phyloP scores from a whole-genome alignment of 805 yeast genomes.

The Schwanniomyces occidentalis region DNA sequence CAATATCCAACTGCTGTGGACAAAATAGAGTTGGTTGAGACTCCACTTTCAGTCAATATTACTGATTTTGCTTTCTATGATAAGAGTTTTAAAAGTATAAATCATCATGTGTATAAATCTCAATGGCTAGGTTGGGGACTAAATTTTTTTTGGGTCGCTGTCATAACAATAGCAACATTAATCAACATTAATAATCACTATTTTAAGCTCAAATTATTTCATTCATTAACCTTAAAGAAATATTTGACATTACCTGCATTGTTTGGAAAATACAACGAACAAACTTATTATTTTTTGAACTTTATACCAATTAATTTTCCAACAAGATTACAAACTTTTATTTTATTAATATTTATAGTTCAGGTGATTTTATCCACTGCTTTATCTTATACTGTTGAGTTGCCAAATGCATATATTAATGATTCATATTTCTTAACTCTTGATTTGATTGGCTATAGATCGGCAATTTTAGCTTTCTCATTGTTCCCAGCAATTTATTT shows the following conservation, averaged over 20 bases:
- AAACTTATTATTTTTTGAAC: slow-evolving; percentile 3
- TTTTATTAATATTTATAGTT: slow-evolving; percentile 1
- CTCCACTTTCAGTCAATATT: slow-evolving; percentile 32
- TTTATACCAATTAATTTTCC: slow-evolving; percentile 4
- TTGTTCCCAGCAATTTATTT: slow-evolving; percentile 4
- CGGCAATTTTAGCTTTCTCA: slow-evolving; percentile 5
- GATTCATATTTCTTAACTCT: slow-evolving; percentile 2
- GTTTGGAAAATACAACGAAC: neutral
- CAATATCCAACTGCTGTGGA: slow-evolving; percentile 20
- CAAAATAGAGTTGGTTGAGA: slow-evolving; percentile 15
- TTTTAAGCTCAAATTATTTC: too few species aligned
- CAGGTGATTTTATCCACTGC: slow-evolving; percentile 2
- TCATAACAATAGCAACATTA: slow-evolving; percentile 1
- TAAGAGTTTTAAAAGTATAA: slow-evolving; percentile 1
- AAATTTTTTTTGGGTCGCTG: slow-evolving; percentile 5
- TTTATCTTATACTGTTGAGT: slow-evolving; percentile 1
- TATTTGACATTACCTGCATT: neutral
- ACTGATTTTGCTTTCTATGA: slow-evolving; percentile 13
- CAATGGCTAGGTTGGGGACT: slow-evolving; percentile 7
- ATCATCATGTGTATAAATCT: slow-evolving; percentile 3
- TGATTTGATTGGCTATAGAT: slow-evolving; percentile 5
- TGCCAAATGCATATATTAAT: slow-evolving; percentile 6
- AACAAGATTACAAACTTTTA: slow-evolving; percentile 1
- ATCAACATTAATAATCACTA: too few species aligned
- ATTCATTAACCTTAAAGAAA: too few species aligned